A percentile compares a stretch with the other conserved stretches of the same genome.
These are phyloP conservation scores for Aegilops speltoides DNA, from an alignment of 176 grass and related monocot species.

Conservation along the genomic window DNA sequence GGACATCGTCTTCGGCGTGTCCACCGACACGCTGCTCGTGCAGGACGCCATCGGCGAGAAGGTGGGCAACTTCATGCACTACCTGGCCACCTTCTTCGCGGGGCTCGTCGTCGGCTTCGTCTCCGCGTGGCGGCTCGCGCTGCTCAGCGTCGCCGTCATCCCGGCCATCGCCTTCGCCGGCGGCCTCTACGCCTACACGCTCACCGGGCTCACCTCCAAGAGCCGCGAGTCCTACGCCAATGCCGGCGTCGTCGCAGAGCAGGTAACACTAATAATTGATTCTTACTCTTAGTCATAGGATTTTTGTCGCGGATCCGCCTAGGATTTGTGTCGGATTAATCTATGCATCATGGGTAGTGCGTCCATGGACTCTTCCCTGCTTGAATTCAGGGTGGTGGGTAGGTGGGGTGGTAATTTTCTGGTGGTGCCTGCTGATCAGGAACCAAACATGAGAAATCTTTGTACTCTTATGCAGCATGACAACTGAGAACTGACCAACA, in stretches of 20 bases:
- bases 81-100: constrained; percentile 87
- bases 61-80: constrained; percentile 97
- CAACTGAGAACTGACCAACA: constrained; percentile 31
- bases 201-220: constrained; percentile 93
- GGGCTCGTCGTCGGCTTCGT: constrained; percentile 90
- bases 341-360: constrained; percentile 21
- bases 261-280: constrained; percentile 47
- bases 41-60: constrained; percentile 98
- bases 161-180: constrained; percentile 95
- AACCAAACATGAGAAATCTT: constrained; percentile 18
- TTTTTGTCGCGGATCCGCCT: constrained; percentile 23
- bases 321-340: constrained; percentile 20
- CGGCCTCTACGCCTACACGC: constrained; percentile 97
- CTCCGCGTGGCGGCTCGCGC: constrained; percentile 80
- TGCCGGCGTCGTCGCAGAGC: constrained; percentile 87
- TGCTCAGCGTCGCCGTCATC: constrained; percentile 94
- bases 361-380: constrained; percentile 39
- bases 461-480: constrained; percentile 33
- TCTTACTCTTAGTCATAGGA: not conserved
- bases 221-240: constrained; percentile 95
- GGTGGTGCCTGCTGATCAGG: constrained; percentile 45
- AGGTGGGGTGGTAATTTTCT: constrained; percentile 46
- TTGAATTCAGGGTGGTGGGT: constrained; percentile 32
- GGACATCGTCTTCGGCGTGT: constrained; percentile 92
- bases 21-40: constrained; percentile 91